Conservation (phyloP, 495 filamentous ascomycete species). For the Elaphomyces granulatus region DNA sequence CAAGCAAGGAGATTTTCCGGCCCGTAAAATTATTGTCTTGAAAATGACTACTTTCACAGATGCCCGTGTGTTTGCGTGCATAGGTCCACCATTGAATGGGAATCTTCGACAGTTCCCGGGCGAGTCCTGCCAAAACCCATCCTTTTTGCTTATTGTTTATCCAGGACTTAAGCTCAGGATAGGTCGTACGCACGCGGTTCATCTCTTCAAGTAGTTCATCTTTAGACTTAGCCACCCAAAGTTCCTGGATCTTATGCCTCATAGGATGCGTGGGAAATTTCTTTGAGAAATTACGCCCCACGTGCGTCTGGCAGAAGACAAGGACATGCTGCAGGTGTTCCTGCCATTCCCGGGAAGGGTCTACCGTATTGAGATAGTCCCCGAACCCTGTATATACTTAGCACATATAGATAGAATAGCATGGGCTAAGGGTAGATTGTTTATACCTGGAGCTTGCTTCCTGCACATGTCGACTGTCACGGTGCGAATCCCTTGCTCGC, state of each 20-base stretch:
- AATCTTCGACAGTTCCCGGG: too few species aligned
- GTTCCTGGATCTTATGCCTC: neutral
- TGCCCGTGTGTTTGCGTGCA: too few species aligned
- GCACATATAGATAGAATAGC: neutral
- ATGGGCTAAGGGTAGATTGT: neutral
- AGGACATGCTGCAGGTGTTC: conserved; percentile 1
- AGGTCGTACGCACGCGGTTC: neutral
- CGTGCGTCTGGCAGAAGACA: conserved; percentile 1
- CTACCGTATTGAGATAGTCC: neutral
- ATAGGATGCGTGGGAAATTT: neutral
- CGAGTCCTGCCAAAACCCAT: too few species aligned
- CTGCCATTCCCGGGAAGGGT: conserved; percentile 1
- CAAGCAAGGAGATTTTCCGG: too few species aligned
- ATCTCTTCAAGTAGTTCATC: neutral
- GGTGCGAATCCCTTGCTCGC: neutral
- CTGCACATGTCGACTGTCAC: neutral
- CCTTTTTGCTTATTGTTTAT: too few species aligned
- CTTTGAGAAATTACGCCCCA: conserved; percentile 1
- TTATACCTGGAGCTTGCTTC: neutral
- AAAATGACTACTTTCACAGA: too few species aligned
- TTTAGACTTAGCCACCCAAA: neutral
- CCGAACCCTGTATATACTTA: conserved; percentile 1
- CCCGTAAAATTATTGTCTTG: too few species aligned
- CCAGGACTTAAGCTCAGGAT: neutral
- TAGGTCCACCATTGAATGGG: too few species aligned